These are phyloP conservation scores for Cubamyces lactineus DNA, from an alignment of 768 basidiomycete genomes.

Conservation along the genomic window DNA sequence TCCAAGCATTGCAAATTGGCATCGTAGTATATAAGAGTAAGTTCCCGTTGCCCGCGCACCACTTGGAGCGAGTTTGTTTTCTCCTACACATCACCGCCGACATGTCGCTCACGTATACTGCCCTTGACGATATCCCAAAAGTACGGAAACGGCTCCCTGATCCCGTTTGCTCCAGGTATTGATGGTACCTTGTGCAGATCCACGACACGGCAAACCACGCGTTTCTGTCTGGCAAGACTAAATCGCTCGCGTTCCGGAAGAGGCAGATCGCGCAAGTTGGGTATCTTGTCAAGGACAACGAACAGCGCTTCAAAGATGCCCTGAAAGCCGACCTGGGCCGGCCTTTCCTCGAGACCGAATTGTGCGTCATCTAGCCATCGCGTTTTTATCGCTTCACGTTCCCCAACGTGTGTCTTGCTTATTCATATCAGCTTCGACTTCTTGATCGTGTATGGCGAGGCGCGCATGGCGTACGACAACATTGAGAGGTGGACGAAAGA, in stretches of 20 bases:
- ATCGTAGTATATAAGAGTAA: neutral
- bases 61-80: neutral
- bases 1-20: neutral
- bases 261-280: conserved; percentile 73
- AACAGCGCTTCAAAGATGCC: conserved; percentile 58
- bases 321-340: conserved; percentile 65
- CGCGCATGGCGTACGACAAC: conserved; percentile 55
- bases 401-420: too few species aligned
- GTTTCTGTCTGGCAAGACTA: conserved; percentile 69
- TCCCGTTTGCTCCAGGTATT: too few species aligned
- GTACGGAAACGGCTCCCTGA: conserved; percentile 10
- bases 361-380: conserved; percentile 39
- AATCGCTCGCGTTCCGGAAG: conserved; percentile 65
- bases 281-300: conserved; percentile 76
- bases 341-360: conserved; percentile 57
- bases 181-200: conserved; percentile 45
- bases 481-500: conserved; percentile 77
- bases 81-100: neutral
- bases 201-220: conserved; percentile 54
- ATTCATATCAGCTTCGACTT: conserved; percentile 58
- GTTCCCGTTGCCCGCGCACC: neutral
- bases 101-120: neutral
- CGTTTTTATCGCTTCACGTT: too few species aligned
- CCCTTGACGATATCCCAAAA: conserved; percentile 32
- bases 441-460: conserved; percentile 51